Conservation (phyloP, 2,329 filamentous ascomycete genomes). For the Penicillium sp. region DNA sequence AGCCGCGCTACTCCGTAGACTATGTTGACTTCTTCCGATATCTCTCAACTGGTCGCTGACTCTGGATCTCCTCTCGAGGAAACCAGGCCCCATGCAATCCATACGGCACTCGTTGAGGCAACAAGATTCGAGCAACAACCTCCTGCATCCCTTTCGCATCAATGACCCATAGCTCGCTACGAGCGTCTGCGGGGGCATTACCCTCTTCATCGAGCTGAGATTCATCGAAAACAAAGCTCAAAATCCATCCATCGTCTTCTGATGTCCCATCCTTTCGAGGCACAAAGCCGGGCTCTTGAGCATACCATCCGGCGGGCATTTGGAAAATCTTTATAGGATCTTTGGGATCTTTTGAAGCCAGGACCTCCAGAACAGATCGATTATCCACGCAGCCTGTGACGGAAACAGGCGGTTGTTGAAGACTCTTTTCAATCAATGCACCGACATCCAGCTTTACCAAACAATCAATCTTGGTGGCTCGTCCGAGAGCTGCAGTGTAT, state of each 20-base stretch:
- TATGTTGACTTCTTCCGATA: background rate
- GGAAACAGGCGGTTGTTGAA: background rate
- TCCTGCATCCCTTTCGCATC: background rate
- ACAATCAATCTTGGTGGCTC: background rate
- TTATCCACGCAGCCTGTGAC: background rate
- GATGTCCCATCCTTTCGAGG: background rate
- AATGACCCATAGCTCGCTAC: constrained; percentile 1
- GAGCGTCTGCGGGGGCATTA: background rate
- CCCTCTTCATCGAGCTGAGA: background rate
- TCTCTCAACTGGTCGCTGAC: background rate
- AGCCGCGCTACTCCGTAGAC: too few species aligned
- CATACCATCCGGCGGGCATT: constrained; percentile 1
- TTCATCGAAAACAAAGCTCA: background rate
- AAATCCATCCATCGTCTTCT: background rate
- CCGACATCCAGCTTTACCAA: background rate
- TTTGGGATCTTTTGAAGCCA: background rate
- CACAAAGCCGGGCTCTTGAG: constrained; percentile 1
- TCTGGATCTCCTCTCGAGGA: background rate
- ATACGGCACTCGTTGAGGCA: constrained; percentile 1
- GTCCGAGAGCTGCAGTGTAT: background rate
- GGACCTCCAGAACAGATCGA: background rate
- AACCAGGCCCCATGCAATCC: constrained; percentile 1
- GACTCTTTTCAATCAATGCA: background rate
- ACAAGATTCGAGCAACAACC: background rate
- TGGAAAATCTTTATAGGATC: constrained; percentile 3